Percentiles rank a stretch among this genome's conserved stretches.
These are phyloP conservation scores for Epichloe gansuensis DNA, from an alignment of 2,329 filamentous ascomycete species.

Conservation along the genomic window DNA sequence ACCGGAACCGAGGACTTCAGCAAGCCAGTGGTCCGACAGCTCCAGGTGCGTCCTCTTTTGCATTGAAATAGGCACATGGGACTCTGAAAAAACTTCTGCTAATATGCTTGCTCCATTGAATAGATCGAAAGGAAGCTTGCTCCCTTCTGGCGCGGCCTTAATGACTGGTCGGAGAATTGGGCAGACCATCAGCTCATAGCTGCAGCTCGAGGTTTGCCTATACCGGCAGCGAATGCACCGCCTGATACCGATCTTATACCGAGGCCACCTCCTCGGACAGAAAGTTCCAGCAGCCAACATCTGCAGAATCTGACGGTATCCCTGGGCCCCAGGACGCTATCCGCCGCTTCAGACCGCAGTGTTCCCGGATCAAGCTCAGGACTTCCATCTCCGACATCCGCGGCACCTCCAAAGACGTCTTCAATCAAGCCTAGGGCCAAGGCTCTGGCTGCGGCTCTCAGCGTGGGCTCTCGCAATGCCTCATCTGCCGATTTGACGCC, in stretches of 20 bases:
- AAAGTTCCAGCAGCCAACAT: slow-evolving; percentile 41
- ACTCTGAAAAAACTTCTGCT: slow-evolving; percentile 4
- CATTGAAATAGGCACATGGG: slow-evolving; percentile 3
- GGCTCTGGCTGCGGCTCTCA: slow-evolving; percentile 72
- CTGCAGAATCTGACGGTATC: slow-evolving; percentile 67
- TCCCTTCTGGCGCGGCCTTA: slow-evolving; percentile 88
- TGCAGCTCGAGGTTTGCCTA: slow-evolving; percentile 67
- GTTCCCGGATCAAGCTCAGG: slow-evolving; percentile 47
- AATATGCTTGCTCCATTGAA: background rate
- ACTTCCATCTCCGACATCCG: slow-evolving; percentile 36
- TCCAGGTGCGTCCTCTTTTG: slow-evolving; percentile 53
- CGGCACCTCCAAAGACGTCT: slow-evolving; percentile 31
- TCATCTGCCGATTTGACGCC: slow-evolving; percentile 60
- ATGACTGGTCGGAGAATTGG: slow-evolving; percentile 82
- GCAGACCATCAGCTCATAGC: slow-evolving; percentile 92
- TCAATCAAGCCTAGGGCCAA: slow-evolving; percentile 76
- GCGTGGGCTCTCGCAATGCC: slow-evolving; percentile 57
- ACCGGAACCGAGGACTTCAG: slow-evolving; percentile 87
- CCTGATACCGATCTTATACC: slow-evolving; percentile 53
- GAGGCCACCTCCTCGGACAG: slow-evolving; percentile 28
- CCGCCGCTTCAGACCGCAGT: slow-evolving; percentile 59
- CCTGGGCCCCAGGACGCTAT: slow-evolving; percentile 63
- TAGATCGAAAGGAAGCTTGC: slow-evolving; percentile 87
- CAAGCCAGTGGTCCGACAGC: slow-evolving; percentile 73
- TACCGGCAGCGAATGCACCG: slow-evolving; percentile 74